phyloP scores from a whole-genome alignment of 768 basidiomycete genomes.

The Kwoniella shandongensis region DNA sequence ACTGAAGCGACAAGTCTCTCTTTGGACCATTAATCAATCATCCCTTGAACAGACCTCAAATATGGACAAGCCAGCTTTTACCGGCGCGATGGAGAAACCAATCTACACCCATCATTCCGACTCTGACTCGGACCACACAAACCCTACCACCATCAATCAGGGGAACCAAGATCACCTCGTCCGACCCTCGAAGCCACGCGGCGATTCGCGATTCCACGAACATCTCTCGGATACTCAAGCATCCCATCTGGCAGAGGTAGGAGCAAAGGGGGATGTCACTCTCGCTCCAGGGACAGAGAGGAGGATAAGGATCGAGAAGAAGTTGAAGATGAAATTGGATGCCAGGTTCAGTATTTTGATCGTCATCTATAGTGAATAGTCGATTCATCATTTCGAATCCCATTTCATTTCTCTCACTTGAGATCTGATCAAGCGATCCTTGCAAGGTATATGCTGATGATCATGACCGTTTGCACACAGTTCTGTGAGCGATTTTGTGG shows the following conservation, averaged over 20 bases:
- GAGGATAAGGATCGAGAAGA: conserved; percentile 44
- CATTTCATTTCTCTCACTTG: neutral
- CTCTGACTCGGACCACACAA: conserved; percentile 1
- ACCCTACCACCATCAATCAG: neutral
- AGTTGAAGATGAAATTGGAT: conserved; percentile 52
- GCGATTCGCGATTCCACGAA: conserved; percentile 31
- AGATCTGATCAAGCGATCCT: no score
- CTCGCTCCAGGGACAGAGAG: conserved; percentile 23
- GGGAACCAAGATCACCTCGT: no score
- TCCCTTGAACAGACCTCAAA: no score
- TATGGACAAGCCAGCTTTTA: no score
- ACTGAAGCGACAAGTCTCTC: no score
- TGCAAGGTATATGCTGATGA: neutral
- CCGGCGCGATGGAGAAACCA: conserved; percentile 11
- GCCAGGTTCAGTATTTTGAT: conserved; percentile 48
- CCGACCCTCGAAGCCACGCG: conserved; percentile 4
- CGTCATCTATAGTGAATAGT: conserved; percentile 32
- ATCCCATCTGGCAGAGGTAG: conserved; percentile 23
- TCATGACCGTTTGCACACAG: conserved; percentile 1
- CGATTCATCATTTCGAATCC: no score
- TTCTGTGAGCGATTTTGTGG: conserved; percentile 16
- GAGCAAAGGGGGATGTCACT: conserved; percentile 8
- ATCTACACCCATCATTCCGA: conserved; percentile 3
- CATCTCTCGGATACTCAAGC: conserved; percentile 10
- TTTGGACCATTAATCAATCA: no score